A percentile compares a stretch with the other conserved stretches of the same genome.
These are phyloP conservation scores for Aquilaria yunnanensis DNA, from an alignment of 345 rosid species.

Conservation along the genomic window DNA sequence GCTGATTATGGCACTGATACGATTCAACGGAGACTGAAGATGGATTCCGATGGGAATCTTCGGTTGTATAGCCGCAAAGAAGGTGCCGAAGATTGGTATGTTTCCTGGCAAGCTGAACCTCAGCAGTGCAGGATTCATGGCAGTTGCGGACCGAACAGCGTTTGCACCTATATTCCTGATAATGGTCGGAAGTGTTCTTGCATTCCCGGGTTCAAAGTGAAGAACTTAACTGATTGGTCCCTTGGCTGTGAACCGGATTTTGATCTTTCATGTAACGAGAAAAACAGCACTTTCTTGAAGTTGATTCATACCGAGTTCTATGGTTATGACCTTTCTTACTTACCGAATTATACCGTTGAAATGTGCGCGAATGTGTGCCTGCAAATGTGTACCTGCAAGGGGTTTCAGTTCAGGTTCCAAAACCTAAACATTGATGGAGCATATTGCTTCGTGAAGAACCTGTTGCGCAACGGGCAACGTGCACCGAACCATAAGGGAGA, in stretches of 20 bases:
- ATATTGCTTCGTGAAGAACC: conserved; percentile 20
- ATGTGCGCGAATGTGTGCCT: conserved; percentile 21
- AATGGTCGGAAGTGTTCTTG: conserved; percentile 22
- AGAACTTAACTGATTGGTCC: conserved; percentile 19
- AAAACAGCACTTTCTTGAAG: conserved; percentile 6
- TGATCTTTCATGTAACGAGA: conserved; percentile 12
- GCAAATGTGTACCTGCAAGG: conserved; percentile 23
- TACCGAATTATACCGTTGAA: conserved; percentile 8
- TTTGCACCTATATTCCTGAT: conserved; percentile 16
- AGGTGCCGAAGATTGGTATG: conserved; percentile 3
- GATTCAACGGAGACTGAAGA: conserved; percentile 14
- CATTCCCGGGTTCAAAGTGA: conserved; percentile 22
- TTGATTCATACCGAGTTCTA: conserved; percentile 25
- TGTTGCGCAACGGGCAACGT: conserved; percentile 18
- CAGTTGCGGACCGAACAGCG: conserved; percentile 20
- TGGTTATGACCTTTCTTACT: conserved; percentile 19
- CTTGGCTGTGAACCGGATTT: conserved; percentile 25
- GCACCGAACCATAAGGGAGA: conserved; percentile 6
- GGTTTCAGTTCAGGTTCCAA: conserved; percentile 13
- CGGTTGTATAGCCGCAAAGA: conserved; percentile 20
- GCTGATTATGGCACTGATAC: conserved; percentile 12
- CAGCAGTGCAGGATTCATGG: conserved; percentile 21
- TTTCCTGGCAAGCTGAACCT: conserved; percentile 20
- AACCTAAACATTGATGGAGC: neutral
- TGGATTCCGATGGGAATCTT: conserved; percentile 28